These are phyloP conservation scores for Metschnikowia santaceciliae DNA, from an alignment of 805 yeast genomes.

Conservation along the genomic window DNA sequence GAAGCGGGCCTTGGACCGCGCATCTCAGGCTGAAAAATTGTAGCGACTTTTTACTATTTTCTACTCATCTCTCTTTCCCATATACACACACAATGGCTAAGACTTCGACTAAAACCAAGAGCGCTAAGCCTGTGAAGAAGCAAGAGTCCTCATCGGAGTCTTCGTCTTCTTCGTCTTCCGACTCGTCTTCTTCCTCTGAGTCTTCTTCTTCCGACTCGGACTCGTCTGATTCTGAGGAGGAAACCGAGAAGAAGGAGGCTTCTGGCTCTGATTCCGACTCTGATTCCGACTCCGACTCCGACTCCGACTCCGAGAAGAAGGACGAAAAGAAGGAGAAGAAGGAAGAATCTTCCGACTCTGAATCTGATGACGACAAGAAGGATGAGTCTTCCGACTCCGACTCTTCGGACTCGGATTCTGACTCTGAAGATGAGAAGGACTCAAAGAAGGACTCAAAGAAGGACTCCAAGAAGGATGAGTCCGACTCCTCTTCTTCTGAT, in stretches of 20 bases:
- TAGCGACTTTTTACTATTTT: constrained; percentile 1
- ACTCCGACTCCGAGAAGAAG: not conserved
- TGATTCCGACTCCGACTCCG: not conserved
- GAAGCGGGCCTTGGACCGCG: not conserved
- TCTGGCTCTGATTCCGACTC: not conserved
- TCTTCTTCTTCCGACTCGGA: constrained; percentile 18
- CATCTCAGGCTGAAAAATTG: constrained; percentile 1
- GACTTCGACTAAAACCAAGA: constrained; percentile 25
- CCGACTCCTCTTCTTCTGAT: constrained; percentile 2
- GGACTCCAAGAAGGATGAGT: constrained; percentile 13
- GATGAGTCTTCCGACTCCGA: not conserved
- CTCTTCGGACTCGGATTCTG: constrained; percentile 9
- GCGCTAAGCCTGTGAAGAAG: constrained; percentile 9
- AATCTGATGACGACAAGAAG: not conserved
- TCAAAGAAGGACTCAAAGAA: not conserved
- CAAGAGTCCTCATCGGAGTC: constrained; percentile 5
- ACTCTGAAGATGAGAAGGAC: constrained; percentile 9
- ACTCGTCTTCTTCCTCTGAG: constrained; percentile 13
- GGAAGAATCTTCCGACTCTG: not conserved
- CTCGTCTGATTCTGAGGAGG: constrained; percentile 16
- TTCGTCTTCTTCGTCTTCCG: constrained; percentile 15
- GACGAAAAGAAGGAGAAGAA: not conserved
- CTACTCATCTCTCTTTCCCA: constrained; percentile 8
- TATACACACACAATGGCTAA: constrained; percentile 32
- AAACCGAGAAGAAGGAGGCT: constrained; percentile 11